Evolutionary conservation across 73 alveolate species (phyloP).

Genomic region (Paraurostyla sp.): DNA sequence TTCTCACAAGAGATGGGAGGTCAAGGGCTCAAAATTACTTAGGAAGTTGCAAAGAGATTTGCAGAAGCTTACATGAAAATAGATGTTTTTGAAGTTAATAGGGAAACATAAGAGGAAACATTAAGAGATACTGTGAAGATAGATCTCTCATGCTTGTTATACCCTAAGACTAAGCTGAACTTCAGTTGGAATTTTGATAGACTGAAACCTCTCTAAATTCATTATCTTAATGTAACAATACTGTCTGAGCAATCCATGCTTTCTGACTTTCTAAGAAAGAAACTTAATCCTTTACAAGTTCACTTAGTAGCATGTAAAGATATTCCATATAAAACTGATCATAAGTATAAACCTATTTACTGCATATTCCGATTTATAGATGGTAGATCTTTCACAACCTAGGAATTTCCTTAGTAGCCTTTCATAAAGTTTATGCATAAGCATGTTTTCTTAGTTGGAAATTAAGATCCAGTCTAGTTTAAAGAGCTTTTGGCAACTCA

Average conservation of each 20-base stretch:
- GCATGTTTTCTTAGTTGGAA: constrained; percentile 73
- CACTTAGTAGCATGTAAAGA: constrained; percentile 71
- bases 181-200: constrained; percentile 67
- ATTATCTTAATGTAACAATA: constrained; percentile 58
- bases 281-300: constrained; percentile 71
- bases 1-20: constrained; percentile 64
- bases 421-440: constrained; percentile 69
- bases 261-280: constrained; percentile 65
- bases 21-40: constrained; percentile 56
- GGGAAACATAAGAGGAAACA: constrained; percentile 69
- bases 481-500: constrained; percentile 64
- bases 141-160: constrained; percentile 62
- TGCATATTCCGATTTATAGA: constrained; percentile 61
- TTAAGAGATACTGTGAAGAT: constrained; percentile 36
- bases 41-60: constrained; percentile 76
- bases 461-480: constrained; percentile 59
- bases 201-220: constrained; percentile 52
- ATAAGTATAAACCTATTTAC: constrained; percentile 72
- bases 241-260: constrained; percentile 51
- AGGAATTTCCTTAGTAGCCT: constrained; percentile 61
- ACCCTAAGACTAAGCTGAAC: constrained; percentile 9
- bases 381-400: constrained; percentile 55
- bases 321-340: constrained; percentile 75
- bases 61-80: constrained; percentile 44
- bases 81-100: constrained; percentile 61